These are phyloP conservation scores for Candida jianshihensis DNA, from an alignment of 805 yeast species.

Conservation along the genomic window DNA sequence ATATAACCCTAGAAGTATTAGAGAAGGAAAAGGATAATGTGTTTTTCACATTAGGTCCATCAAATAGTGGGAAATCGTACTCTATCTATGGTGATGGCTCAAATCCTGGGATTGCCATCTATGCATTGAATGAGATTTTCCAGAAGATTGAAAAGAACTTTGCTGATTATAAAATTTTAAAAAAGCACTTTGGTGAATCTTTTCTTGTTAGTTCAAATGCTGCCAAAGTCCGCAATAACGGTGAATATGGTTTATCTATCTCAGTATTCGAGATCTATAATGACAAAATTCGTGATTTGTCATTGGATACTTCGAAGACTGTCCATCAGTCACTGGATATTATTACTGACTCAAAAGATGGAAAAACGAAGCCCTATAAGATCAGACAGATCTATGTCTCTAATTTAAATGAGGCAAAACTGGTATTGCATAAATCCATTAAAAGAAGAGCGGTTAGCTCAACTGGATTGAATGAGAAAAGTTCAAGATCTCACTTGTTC, in stretches of 20 bases:
- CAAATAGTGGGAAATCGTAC: slow-evolving; percentile 43
- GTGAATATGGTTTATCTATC: slow-evolving; percentile 34
- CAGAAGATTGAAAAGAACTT: slow-evolving; percentile 18
- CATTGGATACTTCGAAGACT: slow-evolving; percentile 22
- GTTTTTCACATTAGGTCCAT: slow-evolving; percentile 45
- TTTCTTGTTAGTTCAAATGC: slow-evolving; percentile 18
- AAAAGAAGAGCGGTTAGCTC: slow-evolving; percentile 33
- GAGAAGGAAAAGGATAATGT: slow-evolving; percentile 31
- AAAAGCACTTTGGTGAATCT: slow-evolving; percentile 18
- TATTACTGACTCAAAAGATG: slow-evolving; percentile 34
- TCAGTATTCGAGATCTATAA: slow-evolving; percentile 48
- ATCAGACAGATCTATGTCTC: slow-evolving; percentile 33
- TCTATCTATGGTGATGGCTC: slow-evolving; percentile 29
- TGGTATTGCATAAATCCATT: slow-evolving; percentile 33
- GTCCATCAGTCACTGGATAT: slow-evolving; percentile 31
- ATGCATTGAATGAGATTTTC: slow-evolving; percentile 28
- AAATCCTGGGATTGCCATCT: slow-evolving; percentile 32
- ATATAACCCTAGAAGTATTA: slow-evolving; percentile 15
- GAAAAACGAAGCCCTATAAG: slow-evolving; percentile 37
- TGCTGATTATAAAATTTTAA: slow-evolving; percentile 11
- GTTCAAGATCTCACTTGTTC: slow-evolving; percentile 50
- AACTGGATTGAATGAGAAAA: slow-evolving; percentile 36
- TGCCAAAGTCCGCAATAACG: slow-evolving; percentile 9
- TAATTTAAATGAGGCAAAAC: slow-evolving; percentile 29
- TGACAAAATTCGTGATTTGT: slow-evolving; percentile 36